A percentile compares a stretch with the other conserved stretches of the same genome.
These are phyloP conservation scores for Coemansia sp. DNA, from an alignment of 192 early-diverging fungal species.

Conservation along the genomic window DNA sequence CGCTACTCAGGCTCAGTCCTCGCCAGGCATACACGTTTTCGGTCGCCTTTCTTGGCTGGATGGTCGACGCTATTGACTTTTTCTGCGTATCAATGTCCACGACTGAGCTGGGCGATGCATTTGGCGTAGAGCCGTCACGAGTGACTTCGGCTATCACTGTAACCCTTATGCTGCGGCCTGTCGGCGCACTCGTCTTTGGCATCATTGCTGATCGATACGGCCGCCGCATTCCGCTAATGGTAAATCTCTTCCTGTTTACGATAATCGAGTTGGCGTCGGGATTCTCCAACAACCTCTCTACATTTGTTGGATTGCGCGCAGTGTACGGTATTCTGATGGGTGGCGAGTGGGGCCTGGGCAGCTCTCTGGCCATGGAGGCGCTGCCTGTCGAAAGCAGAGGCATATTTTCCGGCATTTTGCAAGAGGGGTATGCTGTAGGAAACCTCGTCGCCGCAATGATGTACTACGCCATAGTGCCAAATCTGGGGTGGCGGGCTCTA, in stretches of 20 bases:
- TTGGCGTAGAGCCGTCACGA: slow-evolving; percentile 59
- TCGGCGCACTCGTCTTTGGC: slow-evolving; percentile 78
- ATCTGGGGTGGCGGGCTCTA: slow-evolving; percentile 69
- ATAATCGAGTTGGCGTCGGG: slow-evolving; percentile 68
- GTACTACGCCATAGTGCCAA: slow-evolving; percentile 61
- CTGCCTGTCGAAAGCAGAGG: slow-evolving; percentile 70
- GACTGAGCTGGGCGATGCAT: slow-evolving; percentile 62
- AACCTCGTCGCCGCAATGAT: slow-evolving; percentile 68
- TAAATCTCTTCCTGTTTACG: slow-evolving; percentile 66
- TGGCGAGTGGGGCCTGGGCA: slow-evolving; percentile 75
- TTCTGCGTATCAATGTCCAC: slow-evolving; percentile 65
- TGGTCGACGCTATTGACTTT: slow-evolving; percentile 74
- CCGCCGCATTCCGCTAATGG: slow-evolving; percentile 70
- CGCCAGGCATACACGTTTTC: slow-evolving; percentile 55
- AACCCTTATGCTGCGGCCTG: slow-evolving; percentile 70
- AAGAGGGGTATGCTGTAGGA: slow-evolving; percentile 73
- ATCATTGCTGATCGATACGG: slow-evolving; percentile 69
- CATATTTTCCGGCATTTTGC: slow-evolving; percentile 76
- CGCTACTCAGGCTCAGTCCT: slow-evolving; percentile 38
- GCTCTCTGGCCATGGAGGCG: slow-evolving; percentile 73
- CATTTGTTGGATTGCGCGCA: slow-evolving; percentile 67
- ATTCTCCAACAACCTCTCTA: slow-evolving; percentile 63
- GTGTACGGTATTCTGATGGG: slow-evolving; percentile 71
- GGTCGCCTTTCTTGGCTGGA: slow-evolving; percentile 72
- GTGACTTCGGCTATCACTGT: slow-evolving; percentile 71